Evolutionary conservation across 768 basidiomycete species (phyloP).

Genomic region (Hericium coralloides): DNA sequence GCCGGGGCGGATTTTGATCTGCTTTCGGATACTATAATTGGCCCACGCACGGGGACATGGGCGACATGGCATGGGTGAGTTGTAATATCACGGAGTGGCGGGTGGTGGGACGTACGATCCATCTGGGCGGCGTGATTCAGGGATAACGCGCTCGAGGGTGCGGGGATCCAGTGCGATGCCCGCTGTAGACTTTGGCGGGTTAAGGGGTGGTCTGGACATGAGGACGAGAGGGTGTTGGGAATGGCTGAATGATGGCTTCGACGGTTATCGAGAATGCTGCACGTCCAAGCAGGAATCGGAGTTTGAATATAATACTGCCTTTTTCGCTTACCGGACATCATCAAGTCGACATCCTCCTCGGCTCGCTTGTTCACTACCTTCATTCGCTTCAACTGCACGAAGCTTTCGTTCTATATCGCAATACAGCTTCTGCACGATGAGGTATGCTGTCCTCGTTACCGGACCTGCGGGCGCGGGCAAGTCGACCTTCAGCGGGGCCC

Average conservation of each 20-base stretch:
- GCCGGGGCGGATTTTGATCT: slow-evolving; percentile 84
- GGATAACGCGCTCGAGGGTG: slow-evolving; percentile 83
- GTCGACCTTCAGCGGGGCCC: slow-evolving; percentile 83
- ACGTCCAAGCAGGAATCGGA: not conserved
- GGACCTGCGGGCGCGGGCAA: slow-evolving; percentile 99
- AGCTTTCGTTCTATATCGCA: not conserved
- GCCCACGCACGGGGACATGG: not conserved
- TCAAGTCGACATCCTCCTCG: not conserved
- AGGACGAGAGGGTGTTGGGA: not conserved
- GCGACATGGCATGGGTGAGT: not conserved
- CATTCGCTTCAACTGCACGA: not conserved
- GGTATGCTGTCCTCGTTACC: slow-evolving; percentile 81
- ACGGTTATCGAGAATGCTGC: not conserved
- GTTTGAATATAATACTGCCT: not conserved
- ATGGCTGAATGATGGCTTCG: not conserved
- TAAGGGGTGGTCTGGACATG: slow-evolving; percentile 47
- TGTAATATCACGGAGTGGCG: not conserved
- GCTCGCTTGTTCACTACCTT: not conserved
- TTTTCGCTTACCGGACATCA: not conserved
- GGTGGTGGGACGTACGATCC: slow-evolving; percentile 56
- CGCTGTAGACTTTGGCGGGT: slow-evolving; percentile 59
- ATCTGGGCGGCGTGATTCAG: slow-evolving; percentile 72
- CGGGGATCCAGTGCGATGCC: slow-evolving; percentile 83
- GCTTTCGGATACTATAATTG: slow-evolving; percentile 63
- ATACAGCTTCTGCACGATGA: slow-evolving; percentile 36